Percentiles rank a stretch among this genome's conserved stretches.
phyloP scores from a whole-genome alignment of 148 eudicot genomes.

The Spergularia bocconei region DNA sequence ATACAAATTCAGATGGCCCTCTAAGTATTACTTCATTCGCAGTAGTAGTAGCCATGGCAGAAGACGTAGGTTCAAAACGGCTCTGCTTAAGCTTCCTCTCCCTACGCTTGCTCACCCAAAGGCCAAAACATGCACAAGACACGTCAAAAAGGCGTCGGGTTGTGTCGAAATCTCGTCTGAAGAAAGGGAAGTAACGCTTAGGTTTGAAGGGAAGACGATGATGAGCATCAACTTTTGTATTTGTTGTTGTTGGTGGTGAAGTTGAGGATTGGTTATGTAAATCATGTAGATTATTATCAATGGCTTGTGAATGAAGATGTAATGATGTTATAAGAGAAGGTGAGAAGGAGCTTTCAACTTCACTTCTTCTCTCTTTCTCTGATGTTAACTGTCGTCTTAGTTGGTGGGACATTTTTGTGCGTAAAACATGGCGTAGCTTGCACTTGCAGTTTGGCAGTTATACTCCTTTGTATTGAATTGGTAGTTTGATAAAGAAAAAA shows the following conservation, averaged over 20 bases:
- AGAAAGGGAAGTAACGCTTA: neutral
- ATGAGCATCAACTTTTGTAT: neutral
- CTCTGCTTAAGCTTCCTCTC: neutral
- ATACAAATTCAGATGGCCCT: too few species aligned
- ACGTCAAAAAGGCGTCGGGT: neutral
- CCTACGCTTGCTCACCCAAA: neutral
- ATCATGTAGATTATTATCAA: neutral
- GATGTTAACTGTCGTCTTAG: constrained; percentile 18
- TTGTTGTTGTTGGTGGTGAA: neutral
- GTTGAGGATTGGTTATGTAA: neutral
- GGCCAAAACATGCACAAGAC: neutral
- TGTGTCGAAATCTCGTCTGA: too few species aligned
- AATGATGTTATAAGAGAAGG: constrained; percentile 13
- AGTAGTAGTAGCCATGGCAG: constrained; percentile 15
- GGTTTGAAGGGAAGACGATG: neutral
- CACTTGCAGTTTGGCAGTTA: constrained; percentile 30
- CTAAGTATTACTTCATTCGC: neutral
- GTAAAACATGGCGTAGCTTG: constrained; percentile 25
- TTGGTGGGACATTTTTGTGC: constrained; percentile 23
- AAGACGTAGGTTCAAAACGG: neutral
- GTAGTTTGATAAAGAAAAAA: too few species aligned
- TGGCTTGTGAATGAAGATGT: neutral
- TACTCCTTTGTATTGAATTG: too few species aligned
- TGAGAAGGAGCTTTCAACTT: constrained; percentile 24
- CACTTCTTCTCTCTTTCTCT: neutral